phyloP scores from a whole-genome alignment of 352 stramenopile genomes.

The Phytophthora pini region DNA sequence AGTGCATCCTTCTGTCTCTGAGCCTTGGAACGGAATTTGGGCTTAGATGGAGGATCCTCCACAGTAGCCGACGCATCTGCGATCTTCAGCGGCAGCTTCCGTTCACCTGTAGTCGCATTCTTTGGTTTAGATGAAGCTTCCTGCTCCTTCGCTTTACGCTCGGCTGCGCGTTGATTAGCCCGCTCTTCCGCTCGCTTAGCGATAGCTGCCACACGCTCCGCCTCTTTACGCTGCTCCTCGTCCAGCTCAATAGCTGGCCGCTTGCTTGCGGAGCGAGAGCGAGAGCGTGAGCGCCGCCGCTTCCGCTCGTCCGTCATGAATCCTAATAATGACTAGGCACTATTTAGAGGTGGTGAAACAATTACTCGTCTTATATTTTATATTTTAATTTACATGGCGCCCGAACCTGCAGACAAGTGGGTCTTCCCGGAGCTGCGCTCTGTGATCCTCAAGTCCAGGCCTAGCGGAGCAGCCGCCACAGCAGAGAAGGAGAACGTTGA shows the following conservation, averaged over 20 bases:
- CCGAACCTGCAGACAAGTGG: constrained; percentile 40
- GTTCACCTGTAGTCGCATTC: constrained; percentile 21
- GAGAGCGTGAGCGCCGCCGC: constrained; percentile 46
- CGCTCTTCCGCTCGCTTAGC: constrained; percentile 75
- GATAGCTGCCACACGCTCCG: constrained; percentile 76
- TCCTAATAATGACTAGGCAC: no score
- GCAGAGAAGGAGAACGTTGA: constrained; percentile 39
- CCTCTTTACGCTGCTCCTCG: constrained; percentile 59
- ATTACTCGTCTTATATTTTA: no score
- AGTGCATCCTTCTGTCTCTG: constrained; percentile 83
- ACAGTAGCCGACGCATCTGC: constrained; percentile 6
- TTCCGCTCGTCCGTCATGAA: constrained; percentile 41
- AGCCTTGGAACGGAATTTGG: constrained; percentile 80
- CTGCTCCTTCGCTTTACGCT: constrained; percentile 37
- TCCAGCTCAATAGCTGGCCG: constrained; percentile 19
- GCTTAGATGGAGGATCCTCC: constrained; percentile 34
- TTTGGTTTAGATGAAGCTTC: constrained; percentile 2
- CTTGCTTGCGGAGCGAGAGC: constrained; percentile 36
- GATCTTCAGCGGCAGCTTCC: constrained; percentile 50
- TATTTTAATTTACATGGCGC: constrained; percentile 22
- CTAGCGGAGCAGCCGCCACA: background rate
- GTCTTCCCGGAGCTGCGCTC: constrained; percentile 56
- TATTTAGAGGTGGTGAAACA: no score
- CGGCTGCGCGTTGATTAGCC: constrained; percentile 48
- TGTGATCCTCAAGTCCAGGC: constrained; percentile 30